Base-by-base conservation (phyloP, 495 filamentous ascomycete genomes). In the Usnea hakonensis region DNA sequence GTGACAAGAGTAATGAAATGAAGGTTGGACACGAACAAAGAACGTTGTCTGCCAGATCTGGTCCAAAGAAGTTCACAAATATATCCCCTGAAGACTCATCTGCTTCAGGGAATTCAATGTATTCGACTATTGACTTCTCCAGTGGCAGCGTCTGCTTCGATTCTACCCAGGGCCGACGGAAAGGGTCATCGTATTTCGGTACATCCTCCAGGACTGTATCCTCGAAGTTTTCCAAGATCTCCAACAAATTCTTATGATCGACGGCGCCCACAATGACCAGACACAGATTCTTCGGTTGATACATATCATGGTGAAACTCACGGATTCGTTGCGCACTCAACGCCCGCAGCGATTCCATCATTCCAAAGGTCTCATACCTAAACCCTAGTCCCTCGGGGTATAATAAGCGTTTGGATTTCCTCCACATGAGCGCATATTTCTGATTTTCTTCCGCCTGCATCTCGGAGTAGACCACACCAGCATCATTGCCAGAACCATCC, bases 381-480 rank as follows among this genome's bases (percentile, higher is more conserved):
- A 96, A 99, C 6, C 95, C 94, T 53, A 93, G 80, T 37, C 87
- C 89, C 65, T 93, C 85, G 1, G 93, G 94, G 69, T 97, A 99
- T 28, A 95, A 78, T 59, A 93, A 76, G 5, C 88, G 85, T 23
- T 86, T 83, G 32, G 88, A 86, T 63, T 80, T 79, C 57, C 95
- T 79, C 60, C 93, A 88, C 81, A 97, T 96, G 38, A 97, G 83
- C 71, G 95, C 89, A 17, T 76, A 75, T 62, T 86, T 82, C 21
- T 81, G 87, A 70, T 96, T 96, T 72, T 99, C 88, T 1, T 94
- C 84, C 14, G 85, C 95, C 72, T 99, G 94, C 94, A 99, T 97
- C 74, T 99, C 94, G 1, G 95, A 97, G 76, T 97, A 99, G 23
- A 97, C 94, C 5, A 98, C 94, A 64, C 92, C 94, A 32, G 94